Evolutionary conservation across 148 eudicot species (phyloP), one percentile per base, ranked within the genome.

Genomic region (Diospyros lotus): DNA sequence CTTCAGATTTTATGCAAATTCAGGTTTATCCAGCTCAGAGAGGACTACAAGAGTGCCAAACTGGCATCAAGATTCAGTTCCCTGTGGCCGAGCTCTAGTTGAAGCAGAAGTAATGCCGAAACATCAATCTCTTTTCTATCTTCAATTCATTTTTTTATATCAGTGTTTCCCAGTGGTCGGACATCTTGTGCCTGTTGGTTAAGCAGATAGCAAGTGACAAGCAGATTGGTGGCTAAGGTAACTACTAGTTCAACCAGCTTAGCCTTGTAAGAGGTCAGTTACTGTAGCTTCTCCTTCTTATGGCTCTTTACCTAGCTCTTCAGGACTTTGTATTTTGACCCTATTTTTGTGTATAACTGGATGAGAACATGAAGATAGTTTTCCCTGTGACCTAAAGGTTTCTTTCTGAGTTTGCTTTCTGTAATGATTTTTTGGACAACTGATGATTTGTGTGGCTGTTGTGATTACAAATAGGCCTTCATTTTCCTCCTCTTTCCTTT

Each of bases 21-120:
- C 90, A 94, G 98, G 87, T 94, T 94, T 81, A 92, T 94, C 78
- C 91, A 94, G 76, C 92, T 94, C 10, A 84, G 98, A 51, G 98
- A 92, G 69, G 98, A 94, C 84, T 94, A 89, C 82, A 94, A 92
- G 82, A 90, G 96, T 68, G 97, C 98, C 42, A 92, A 94, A 77
- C 88, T 94, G 67, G 98, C 98, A 11, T 70, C 97, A 13, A 87
- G 82, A 69, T 97, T 94, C 69, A 88, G 94, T 82, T 88, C 97
- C 68, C 84, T 90, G 82, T 92, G 94, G 94, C 74, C 88, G 45
- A 84, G 90, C 84, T 83, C 88, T 10, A 79, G 82, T 85, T 92
- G 69, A 85, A 65, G 60, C 48, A 13, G 75, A 12, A 68, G n/a
- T 9, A 58, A 51, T 68, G n/a, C 55, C 18, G 56, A 50, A 68